phyloP scores from a whole-genome alignment of 164 flowering plant genomes.

The grape (Vitis vinifera) region ASM3070453v1 NC_081821.1:4548501-4549000 shows the following conservation, averaged over 20 bases:
- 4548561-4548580: slow-evolving; percentile 98
- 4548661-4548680: slow-evolving; percentile 64
- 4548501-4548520: slow-evolving; percentile 98
- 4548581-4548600: slow-evolving; percentile 83
- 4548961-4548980: slow-evolving; percentile 34
- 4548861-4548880: slow-evolving; percentile 73
- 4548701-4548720: slow-evolving; percentile 71
- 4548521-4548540: slow-evolving; percentile 89
- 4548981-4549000: slow-evolving; percentile 22
- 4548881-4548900: slow-evolving; percentile 94
- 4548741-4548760: slow-evolving; percentile 69
- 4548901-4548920: slow-evolving; percentile 87
- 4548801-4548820: slow-evolving; percentile 78
- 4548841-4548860: slow-evolving; percentile 73
- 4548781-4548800: slow-evolving; percentile 90
- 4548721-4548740: slow-evolving; percentile 77
- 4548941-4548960: slow-evolving; percentile 74
- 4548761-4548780: slow-evolving; percentile 87
- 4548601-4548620: slow-evolving; percentile 99
- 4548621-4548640: slow-evolving; percentile 76
- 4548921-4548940: slow-evolving; percentile 84
- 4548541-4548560: slow-evolving; percentile 94
- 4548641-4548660: slow-evolving; percentile 94
- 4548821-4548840: slow-evolving; percentile 74
- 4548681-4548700: slow-evolving; percentile 75